Evolutionary conservation across 2,329 filamentous ascomycete genomes (phyloP), one percentile per base, ranked within the genome.

Genomic region (Ceratocystis papillata): DNA sequence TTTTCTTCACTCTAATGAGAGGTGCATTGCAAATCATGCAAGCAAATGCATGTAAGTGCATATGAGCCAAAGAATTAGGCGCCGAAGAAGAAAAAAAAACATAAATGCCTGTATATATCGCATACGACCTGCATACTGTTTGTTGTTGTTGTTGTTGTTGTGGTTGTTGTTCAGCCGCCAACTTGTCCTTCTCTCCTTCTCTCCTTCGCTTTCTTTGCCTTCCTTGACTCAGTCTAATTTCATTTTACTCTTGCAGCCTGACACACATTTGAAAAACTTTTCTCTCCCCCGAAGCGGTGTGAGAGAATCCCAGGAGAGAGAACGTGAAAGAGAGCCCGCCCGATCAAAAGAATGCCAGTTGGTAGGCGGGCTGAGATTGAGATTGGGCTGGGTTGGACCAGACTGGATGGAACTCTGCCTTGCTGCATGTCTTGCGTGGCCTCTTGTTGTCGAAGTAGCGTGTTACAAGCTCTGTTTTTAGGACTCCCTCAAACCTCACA

Each of bases 221-320:
- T 48, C 45, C 17, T 48, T 48, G 46, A 48, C 46, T 48, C 46
- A 48, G 46, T 48, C 17, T 20, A 48, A 48, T 48, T 48, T 48
- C 5, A 20, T 48, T 20, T 48, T n/a, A 48, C 17, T 48, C 46
- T 48, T 48, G 17, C 46, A 6, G 46, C 46, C 46, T 48, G 20
- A 48, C 46, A 48, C 46, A 48, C n/a, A 48, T 20, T 1, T 48
- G 46, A 48, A 20, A 20, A 48, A 48, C 46, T 20, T 20, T 48
- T 20, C 20, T 20, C 46, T 20, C 46, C 17, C 8, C 46, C 20
- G 20, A 20, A 20, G 46, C 46, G 46, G 46, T 48, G 46, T 48
- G 17, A 41, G 37, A 8, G 37, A 41, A 41, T 41, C 37, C 37
- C 37, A 41, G 37, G 10, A 5, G 10, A 41, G 37, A 41, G 3